Conservation (phyloP, 176 grass and related monocot genomes). For the Eleusine indica region DNA sequence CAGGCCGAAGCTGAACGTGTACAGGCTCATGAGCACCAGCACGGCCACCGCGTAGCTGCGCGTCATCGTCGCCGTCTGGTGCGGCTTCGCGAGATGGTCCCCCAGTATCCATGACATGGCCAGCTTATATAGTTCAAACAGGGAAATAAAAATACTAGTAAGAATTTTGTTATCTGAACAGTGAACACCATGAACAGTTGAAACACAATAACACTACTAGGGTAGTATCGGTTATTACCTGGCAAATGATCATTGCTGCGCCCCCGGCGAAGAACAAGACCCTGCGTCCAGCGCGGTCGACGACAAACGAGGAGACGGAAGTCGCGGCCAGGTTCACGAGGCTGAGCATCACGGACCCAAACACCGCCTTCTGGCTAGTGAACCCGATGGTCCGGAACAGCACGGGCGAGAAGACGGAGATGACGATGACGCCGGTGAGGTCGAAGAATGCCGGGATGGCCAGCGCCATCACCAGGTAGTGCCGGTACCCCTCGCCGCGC, state of each 20-base stretch:
- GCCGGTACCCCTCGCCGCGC: conserved; percentile 34
- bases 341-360: conserved; percentile 44
- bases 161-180: not conserved
- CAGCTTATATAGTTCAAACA: conserved; percentile 26
- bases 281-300: conserved; percentile 47
- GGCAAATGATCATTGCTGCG: conserved; percentile 41
- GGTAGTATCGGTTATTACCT: conserved; percentile 28
- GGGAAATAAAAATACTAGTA: not conserved
- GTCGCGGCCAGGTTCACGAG: conserved; percentile 39
- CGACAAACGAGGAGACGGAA: conserved; percentile 5
- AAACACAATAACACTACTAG: not conserved
- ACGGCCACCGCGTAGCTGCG: conserved; percentile 44
- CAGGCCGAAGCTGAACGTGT: conserved; percentile 57
- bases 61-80: conserved; percentile 24
- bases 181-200: too few species aligned
- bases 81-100: conserved; percentile 11
- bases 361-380: conserved; percentile 34
- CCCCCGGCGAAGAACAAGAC: conserved; percentile 48
- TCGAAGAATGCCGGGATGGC: conserved; percentile 56
- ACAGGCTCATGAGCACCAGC: conserved; percentile 53
- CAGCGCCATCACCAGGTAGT: conserved; percentile 51
- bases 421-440: conserved; percentile 61
- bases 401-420: conserved; percentile 59
- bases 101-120: conserved; percentile 59
- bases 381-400: conserved; percentile 55